These are phyloP conservation scores for Aspergillus hiratsukae DNA, from an alignment of 2,329 filamentous ascomycete genomes.

Conservation along the genomic window DNA sequence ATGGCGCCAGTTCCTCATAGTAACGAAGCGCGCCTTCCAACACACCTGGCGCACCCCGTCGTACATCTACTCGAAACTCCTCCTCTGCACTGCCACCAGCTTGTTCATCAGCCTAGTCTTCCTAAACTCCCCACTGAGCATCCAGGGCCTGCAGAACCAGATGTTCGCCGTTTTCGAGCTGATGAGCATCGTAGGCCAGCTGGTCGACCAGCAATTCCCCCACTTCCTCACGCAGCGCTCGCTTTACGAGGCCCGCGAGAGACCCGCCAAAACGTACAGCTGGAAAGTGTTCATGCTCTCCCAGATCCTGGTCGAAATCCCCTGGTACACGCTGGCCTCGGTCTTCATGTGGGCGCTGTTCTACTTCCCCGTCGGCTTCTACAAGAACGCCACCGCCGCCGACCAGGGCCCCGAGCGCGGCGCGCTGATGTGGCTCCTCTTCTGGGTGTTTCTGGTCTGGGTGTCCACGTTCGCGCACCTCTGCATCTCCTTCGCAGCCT, in stretches of 20 bases:
- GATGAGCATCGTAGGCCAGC: constrained; percentile 68
- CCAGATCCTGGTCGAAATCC: constrained; percentile 68
- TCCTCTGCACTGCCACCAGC: constrained; percentile 60
- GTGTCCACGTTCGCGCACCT: constrained; percentile 69
- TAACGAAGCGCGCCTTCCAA: constrained; percentile 73
- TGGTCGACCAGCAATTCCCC: constrained; percentile 53
- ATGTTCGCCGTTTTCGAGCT: constrained; percentile 89
- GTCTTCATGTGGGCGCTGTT: constrained; percentile 61
- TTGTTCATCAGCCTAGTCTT: constrained; percentile 84
- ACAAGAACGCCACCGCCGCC: constrained; percentile 38
- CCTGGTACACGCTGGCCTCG: constrained; percentile 59
- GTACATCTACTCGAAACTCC: constrained; percentile 80
- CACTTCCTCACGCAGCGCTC: constrained; percentile 56
- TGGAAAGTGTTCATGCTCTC: constrained; percentile 69
- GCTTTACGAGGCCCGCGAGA: constrained; percentile 57
- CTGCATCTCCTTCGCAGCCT: constrained; percentile 65
- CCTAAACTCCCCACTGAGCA: constrained; percentile 66
- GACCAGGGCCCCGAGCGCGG: constrained; percentile 50
- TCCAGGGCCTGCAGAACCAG: constrained; percentile 82
- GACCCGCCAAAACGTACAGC: constrained; percentile 66
- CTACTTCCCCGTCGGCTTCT: constrained; percentile 60
- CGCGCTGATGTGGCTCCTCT: constrained; percentile 61
- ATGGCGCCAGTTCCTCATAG: constrained; percentile 60
- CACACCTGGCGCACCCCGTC: constrained; percentile 88
- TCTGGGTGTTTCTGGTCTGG: constrained; percentile 65